Base-by-base conservation (phyloP, 2,329 filamentous ascomycete species). In the Thelonectria discophora region DNA sequence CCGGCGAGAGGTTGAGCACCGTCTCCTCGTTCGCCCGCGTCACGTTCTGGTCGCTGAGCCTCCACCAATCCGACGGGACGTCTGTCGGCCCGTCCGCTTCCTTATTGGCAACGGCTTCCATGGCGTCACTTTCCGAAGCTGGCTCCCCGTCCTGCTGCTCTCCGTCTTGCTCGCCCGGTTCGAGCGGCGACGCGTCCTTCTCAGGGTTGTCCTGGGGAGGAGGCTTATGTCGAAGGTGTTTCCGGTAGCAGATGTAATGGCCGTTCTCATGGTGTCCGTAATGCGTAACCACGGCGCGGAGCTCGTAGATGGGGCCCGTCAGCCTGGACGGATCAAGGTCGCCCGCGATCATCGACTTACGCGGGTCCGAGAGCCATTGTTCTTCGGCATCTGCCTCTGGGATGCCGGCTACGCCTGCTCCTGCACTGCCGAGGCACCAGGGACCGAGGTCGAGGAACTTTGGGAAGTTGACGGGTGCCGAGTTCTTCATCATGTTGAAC, bases 211-310 rank as follows among this genome's bases (percentile, higher is more conserved):
- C 18, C 15, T 60, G 61, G 32, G 61, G 30, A 9, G 65, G 60
- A 6, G 61, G 53, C 13, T 42, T 68, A 32, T 65, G 60, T 10
- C 73, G 72, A 15, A 86, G 82, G 71, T 92, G 89, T 71, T 90
- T 91, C 53, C 92, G 86, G 76, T 95, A 97, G 74, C 93, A 97
- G 40, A 97, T 88, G 70, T 99, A 98, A 78, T 99, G 95, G 0
- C 95, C 95, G 70, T 97, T 97, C 64, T 97, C 93, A 75, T 98
- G 95, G 32, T 91, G 85, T 4, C 95, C 95, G 64, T 91, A 92
- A 74, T 98, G 95, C 1, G 93, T 95, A 10, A 98, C 86, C 0
- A 94, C 91, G 30, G 94, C 93, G 55, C 90, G 87, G 15, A 98
- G 81, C 72, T 92, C 87, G 74, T 97, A 98, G 1, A 89, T 80